Percentiles rank a stretch among this genome's conserved stretches.
phyloP scores from a whole-genome alignment of 257 asterid species.

The Leonotis leonurus region DNA sequence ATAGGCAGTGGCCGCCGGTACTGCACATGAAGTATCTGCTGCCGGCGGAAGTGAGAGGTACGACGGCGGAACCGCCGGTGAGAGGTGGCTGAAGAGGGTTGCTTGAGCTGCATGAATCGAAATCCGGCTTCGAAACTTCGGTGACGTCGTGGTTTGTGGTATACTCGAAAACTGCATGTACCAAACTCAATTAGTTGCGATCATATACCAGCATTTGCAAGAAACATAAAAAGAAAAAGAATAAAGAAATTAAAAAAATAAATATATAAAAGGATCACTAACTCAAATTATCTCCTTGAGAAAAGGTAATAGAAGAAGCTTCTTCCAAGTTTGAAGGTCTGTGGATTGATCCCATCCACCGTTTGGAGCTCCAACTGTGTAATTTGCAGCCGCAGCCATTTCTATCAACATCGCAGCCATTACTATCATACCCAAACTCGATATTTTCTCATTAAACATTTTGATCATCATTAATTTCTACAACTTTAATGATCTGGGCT shows the following conservation, averaged over 20 bases:
- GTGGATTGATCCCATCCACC: constrained; percentile 56
- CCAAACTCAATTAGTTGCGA: not conserved
- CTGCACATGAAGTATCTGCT: constrained; percentile 62
- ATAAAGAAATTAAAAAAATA: too few relatives aligned
- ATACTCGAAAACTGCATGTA: constrained; percentile 50
- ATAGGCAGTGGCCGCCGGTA: constrained; percentile 47
- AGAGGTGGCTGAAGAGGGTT: constrained; percentile 31
- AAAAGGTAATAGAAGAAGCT: constrained; percentile 37
- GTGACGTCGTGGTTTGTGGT: constrained; percentile 44
- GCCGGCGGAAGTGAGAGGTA: constrained; percentile 50
- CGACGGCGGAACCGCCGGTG: constrained; percentile 39
- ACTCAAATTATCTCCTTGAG: constrained; percentile 49
- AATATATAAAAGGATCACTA: constrained; percentile 7
- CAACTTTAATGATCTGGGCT: not conserved
- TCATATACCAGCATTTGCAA: too few relatives aligned
- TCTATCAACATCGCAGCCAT: constrained; percentile 19
- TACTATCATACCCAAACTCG: constrained; percentile 21
- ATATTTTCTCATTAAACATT: constrained; percentile 22
- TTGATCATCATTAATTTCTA: constrained; percentile 23
- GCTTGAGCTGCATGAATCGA: constrained; percentile 38
- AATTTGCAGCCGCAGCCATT: constrained; percentile 38
- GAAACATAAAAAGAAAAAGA: too few relatives aligned
- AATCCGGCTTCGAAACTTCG: constrained; percentile 54
- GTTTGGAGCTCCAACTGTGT: constrained; percentile 47
- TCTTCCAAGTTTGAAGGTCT: constrained; percentile 44